A percentile compares a stretch with the other conserved stretches of the same genome.
These are phyloP conservation scores for Hygrocybe punicea DNA, from an alignment of 768 basidiomycete species.

Conservation along the genomic window DNA sequence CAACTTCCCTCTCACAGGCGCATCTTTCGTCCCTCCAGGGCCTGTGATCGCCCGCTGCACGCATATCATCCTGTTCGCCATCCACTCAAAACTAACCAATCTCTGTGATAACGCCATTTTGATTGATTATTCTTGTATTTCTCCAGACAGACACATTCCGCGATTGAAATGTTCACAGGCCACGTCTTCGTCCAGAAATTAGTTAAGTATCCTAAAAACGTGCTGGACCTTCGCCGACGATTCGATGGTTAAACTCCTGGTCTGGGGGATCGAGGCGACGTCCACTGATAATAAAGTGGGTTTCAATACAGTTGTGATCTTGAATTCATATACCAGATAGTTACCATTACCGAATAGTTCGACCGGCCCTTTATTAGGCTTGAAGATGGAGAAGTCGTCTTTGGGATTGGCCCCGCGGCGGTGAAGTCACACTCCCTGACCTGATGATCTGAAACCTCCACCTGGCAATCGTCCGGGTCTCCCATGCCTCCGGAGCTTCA, in stretches of 20 bases:
- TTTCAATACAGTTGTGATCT: slow-evolving; percentile 2
- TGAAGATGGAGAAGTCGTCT: too few relatives aligned
- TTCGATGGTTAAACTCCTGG: slow-evolving; percentile 9
- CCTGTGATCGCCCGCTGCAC: neutral
- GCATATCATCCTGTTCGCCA: slow-evolving; percentile 2
- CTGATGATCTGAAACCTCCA: too few relatives aligned
- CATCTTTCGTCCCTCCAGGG: neutral
- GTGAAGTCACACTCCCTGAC: too few relatives aligned
- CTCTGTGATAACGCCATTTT: neutral
- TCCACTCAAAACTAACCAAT: neutral
- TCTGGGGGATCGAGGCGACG: slow-evolving; percentile 11
- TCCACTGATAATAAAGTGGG: slow-evolving; percentile 1
- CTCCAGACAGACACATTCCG: neutral
- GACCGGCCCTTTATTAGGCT: too few relatives aligned
- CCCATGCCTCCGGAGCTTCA: too few relatives aligned
- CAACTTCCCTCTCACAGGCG: too few relatives aligned
- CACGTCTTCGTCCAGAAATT: neutral
- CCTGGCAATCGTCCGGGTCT: too few relatives aligned
- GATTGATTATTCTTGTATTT: neutral
- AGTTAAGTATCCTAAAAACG: slow-evolving; percentile 8
- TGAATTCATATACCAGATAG: too few relatives aligned
- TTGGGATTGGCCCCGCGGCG: too few relatives aligned
- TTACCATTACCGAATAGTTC: too few relatives aligned
- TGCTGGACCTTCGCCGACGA: too few relatives aligned
- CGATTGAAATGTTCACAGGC: too few relatives aligned